A percentile compares a stretch with the other conserved stretches of the same genome.
These are phyloP conservation scores for Acacia melanoxylon DNA, from an alignment of 306 rosid genomes.

Conservation along the genomic window DNA sequence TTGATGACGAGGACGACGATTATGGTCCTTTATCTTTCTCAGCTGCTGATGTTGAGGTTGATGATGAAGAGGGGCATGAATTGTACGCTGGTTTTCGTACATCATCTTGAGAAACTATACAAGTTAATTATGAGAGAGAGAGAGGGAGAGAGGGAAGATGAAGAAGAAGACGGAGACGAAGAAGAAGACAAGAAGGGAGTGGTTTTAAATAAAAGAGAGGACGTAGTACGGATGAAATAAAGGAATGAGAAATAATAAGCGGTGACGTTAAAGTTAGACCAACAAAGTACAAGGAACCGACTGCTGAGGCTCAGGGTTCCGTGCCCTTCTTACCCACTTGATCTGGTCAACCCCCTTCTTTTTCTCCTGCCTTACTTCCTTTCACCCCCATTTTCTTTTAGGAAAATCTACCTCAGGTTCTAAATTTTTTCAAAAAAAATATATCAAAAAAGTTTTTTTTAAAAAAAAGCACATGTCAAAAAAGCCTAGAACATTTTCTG, in stretches of 20 bases:
- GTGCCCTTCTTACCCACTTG: conserved; percentile 33
- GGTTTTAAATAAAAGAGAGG: not conserved
- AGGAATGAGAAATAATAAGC: not conserved
- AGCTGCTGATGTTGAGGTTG: not conserved
- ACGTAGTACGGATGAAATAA: not conserved
- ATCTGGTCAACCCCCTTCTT: not conserved
- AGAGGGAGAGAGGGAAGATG: not conserved
- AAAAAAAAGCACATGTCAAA: too few species aligned
- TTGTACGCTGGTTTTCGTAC: conserved; percentile 31
- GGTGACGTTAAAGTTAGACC: conserved; percentile 17
- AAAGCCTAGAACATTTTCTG: too few species aligned
- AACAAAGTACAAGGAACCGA: conserved; percentile 45
- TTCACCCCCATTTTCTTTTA: too few species aligned
- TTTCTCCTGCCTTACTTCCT: too few species aligned
- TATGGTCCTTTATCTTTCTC: not conserved
- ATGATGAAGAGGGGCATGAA: not conserved
- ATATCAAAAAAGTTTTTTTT: too few species aligned
- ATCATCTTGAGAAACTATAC: conserved; percentile 12
- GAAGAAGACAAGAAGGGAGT: not conserved
- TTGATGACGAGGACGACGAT: conserved; percentile 19
- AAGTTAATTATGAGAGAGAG: not conserved
- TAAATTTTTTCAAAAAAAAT: too few species aligned
- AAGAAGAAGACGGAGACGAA: not conserved
- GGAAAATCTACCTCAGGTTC: too few species aligned
- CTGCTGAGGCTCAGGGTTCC: conserved; percentile 16